Conservation (phyloP, 164 flowering plant genomes). For the Magnolia changhungtana region DNA sequence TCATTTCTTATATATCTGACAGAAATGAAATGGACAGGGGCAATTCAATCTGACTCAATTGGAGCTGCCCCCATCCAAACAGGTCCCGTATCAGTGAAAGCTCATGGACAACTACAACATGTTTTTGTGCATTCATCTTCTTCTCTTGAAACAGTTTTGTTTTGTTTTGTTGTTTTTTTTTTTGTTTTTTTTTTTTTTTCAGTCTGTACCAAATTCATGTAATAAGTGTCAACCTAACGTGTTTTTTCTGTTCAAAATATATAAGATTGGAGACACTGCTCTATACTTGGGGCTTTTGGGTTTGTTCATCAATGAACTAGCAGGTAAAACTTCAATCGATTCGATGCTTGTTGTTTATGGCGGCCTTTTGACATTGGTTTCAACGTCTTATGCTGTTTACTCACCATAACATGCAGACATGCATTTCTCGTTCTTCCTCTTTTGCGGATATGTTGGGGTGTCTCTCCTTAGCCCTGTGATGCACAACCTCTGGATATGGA, state of each 20-base stretch:
- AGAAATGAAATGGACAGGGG: no score
- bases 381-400: slow-evolving; percentile 4
- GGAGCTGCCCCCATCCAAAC: neutral
- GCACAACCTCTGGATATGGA: slow-evolving; percentile 99
- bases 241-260: slow-evolving; percentile 12
- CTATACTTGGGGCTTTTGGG: slow-evolving; percentile 76
- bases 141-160: neutral
- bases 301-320: slow-evolving; percentile 74
- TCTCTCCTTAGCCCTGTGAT: slow-evolving; percentile 91
- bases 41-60: no score
- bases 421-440: slow-evolving; percentile 85
- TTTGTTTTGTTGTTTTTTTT: no score
- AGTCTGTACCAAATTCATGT: neutral
- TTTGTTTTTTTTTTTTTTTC: neutral
- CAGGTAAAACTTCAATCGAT: slow-evolving; percentile 47
- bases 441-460: slow-evolving; percentile 85
- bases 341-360: slow-evolving; percentile 1
- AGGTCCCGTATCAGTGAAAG: neutral
- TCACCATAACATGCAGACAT: slow-evolving; percentile 54
- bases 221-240: neutral
- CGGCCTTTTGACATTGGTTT: slow-evolving; percentile 9
- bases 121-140: neutral
- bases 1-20: no score
- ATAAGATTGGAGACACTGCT: slow-evolving; percentile 89
- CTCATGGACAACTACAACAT: neutral